phyloP scores from a whole-genome alignment of 2,329 filamentous ascomycete species.

The Beauveria brongniartii region DNA sequence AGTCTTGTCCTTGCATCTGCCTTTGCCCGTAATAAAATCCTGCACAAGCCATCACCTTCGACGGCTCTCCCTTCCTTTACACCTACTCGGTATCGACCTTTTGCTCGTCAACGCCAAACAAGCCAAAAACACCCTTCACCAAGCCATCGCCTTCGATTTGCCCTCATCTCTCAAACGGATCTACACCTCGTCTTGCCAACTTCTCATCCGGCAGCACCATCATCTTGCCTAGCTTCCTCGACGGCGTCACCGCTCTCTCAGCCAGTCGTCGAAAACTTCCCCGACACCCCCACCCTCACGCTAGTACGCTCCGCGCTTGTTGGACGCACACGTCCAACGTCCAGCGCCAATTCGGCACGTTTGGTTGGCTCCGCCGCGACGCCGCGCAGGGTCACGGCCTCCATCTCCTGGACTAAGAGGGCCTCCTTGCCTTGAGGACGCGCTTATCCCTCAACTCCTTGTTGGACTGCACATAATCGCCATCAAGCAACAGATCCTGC shows the following conservation, averaged over 20 bases:
- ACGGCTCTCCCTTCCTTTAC: too few relatives aligned
- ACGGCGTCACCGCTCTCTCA: not conserved
- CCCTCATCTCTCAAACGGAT: not conserved
- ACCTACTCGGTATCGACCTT: too few relatives aligned
- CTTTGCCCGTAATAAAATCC: too few relatives aligned
- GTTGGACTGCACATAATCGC: not conserved
- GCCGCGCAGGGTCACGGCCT: not conserved
- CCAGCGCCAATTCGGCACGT: conserved; percentile 11
- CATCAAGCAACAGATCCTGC: not conserved
- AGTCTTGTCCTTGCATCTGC: too few relatives aligned
- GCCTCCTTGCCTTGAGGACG: not conserved
- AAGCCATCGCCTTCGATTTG: too few relatives aligned
- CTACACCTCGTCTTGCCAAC: not conserved
- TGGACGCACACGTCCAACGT: not conserved
- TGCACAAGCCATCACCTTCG: too few relatives aligned
- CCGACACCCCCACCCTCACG: not conserved
- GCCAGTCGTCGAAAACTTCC: not conserved
- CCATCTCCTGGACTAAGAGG: conserved; percentile 11
- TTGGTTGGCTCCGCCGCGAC: conserved; percentile 14
- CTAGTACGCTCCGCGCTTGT: not conserved
- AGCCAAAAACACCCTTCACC: not conserved
- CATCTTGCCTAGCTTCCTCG: not conserved
- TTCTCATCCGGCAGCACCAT: not conserved
- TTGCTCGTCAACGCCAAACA: too few relatives aligned
- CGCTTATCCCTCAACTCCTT: not conserved